These are phyloP conservation scores for Solanum ossicruentum DNA, from an alignment of 257 asterid species.

Conservation along the genomic window DNA sequence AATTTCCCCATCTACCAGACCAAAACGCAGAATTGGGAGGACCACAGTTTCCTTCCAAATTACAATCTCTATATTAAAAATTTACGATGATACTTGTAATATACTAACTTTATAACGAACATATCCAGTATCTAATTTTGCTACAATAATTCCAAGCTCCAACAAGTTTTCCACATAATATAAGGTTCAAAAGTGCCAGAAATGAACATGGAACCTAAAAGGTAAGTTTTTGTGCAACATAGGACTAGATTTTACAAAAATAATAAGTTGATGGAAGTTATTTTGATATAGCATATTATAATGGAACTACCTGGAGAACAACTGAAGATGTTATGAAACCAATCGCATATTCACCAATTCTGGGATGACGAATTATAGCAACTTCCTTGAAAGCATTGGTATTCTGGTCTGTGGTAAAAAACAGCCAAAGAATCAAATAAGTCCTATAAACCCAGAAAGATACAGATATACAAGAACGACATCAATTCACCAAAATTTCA, in stretches of 20 bases:
- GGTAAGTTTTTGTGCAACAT: neutral
- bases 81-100: neutral
- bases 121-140: neutral
- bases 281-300: neutral
- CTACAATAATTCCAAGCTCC: neutral
- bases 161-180: neutral
- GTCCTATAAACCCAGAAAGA: neutral
- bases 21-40: neutral
- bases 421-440: neutral
- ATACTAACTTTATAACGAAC: neutral
- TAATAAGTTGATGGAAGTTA: neutral
- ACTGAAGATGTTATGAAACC: conserved; percentile 86
- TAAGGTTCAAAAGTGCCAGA: neutral
- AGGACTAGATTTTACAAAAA: neutral
- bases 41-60: neutral
- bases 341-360: conserved; percentile 84
- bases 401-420: conserved; percentile 48
- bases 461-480: neutral
- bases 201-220: neutral
- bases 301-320: conserved; percentile 60
- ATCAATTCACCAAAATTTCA: neutral
- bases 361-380: conserved; percentile 87
- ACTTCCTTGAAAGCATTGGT: conserved; percentile 95
- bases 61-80: neutral
- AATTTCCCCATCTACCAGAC: neutral